Percentiles rank a stretch among this genome's conserved stretches.
These are phyloP conservation scores for Penicillium palitans DNA, from an alignment of 2,329 filamentous ascomycete species.

Conservation along the genomic window DNA sequence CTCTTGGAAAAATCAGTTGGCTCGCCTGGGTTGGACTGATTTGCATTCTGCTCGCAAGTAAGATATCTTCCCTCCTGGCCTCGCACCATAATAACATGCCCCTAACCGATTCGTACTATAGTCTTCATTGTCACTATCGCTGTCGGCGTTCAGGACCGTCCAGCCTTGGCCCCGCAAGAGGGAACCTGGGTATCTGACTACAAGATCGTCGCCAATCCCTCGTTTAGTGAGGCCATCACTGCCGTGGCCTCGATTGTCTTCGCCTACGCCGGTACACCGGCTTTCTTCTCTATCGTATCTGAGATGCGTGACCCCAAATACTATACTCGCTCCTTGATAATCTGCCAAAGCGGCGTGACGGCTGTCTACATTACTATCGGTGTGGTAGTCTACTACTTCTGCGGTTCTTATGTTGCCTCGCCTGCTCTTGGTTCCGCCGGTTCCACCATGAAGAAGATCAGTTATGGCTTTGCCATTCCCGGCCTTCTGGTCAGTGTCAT, in stretches of 20 bases:
- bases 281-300: constrained; percentile 36
- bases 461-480: constrained; percentile 41
- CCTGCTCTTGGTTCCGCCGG: constrained; percentile 50
- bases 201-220: constrained; percentile 23
- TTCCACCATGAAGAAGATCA: constrained; percentile 42
- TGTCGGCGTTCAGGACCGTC: constrained; percentile 37
- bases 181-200: constrained; percentile 32
- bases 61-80: constrained; percentile 7
- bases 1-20: constrained; percentile 35
- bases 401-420: constrained; percentile 47
- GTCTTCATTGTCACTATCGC: constrained; percentile 29
- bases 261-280: constrained; percentile 23
- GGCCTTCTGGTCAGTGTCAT: constrained; percentile 29
- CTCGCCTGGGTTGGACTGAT: constrained; percentile 36
- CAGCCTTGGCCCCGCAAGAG: constrained; percentile 32
- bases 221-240: constrained; percentile 25
- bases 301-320: constrained; percentile 38
- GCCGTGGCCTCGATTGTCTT: constrained; percentile 27
- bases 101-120: constrained; percentile 3
- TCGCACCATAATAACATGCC: not conserved
- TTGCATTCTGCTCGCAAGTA: constrained; percentile 20
- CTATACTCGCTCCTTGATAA: constrained; percentile 33
- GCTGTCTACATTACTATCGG: constrained; percentile 37
- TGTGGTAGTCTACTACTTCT: constrained; percentile 47
- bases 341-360: constrained; percentile 34